These are phyloP conservation scores for Combretum micranthum DNA, from an alignment of 345 rosid genomes.

Conservation along the genomic window DNA sequence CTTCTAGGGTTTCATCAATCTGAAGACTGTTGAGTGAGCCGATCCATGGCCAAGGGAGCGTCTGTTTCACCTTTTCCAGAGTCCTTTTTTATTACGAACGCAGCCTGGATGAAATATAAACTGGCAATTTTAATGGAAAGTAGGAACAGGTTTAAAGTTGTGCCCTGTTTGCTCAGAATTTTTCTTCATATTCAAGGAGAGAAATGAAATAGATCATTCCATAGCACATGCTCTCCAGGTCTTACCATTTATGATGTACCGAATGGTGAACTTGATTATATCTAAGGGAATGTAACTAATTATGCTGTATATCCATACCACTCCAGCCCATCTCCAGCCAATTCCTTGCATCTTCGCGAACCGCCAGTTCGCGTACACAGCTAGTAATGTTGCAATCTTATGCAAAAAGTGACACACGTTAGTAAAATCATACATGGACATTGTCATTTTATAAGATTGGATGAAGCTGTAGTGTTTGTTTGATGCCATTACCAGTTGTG, in stretches of 20 bases:
- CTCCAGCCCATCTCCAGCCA: slow-evolving; percentile 22
- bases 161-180: no score
- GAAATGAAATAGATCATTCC: no score
- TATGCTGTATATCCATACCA: slow-evolving; percentile 15
- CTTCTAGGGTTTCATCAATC: no score
- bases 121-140: no score
- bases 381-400: slow-evolving; percentile 16
- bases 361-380: slow-evolving; percentile 17
- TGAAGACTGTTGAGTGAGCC: no score
- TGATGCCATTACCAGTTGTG: slow-evolving; percentile 18
- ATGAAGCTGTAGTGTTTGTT: background rate
- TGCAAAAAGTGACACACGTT: background rate
- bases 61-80: no score
- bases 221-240: slow-evolving; percentile 3
- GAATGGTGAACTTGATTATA: slow-evolving; percentile 17
- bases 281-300: slow-evolving; percentile 17
- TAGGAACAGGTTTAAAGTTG: no score
- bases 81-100: no score
- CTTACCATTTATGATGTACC: slow-evolving; percentile 9
- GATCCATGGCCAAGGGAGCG: no score
- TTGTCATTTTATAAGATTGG: background rate
- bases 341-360: slow-evolving; percentile 18
- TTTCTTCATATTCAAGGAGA: no score
- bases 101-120: no score
- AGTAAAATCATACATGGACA: background rate